These are phyloP conservation scores for Cucumis cinereus DNA, from an alignment of 306 rosid species.

Conservation along the genomic window DNA sequence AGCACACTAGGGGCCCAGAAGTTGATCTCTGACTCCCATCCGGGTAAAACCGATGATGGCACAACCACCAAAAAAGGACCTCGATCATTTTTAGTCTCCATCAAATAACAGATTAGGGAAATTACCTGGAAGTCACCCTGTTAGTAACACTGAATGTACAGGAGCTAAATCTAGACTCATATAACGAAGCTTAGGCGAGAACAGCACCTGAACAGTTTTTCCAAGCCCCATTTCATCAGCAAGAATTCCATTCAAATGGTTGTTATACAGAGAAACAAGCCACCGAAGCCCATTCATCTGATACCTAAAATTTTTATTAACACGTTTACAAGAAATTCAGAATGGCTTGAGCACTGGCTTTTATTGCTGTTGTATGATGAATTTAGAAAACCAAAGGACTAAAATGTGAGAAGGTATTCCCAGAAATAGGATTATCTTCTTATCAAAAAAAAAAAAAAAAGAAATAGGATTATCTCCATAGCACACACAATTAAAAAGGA, in stretches of 20 bases:
- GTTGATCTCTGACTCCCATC: slow-evolving; percentile 94
- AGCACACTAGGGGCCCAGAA: slow-evolving; percentile 83
- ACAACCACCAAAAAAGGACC: slow-evolving; percentile 99
- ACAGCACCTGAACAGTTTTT: slow-evolving; percentile 88
- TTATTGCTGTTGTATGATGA: neutral
- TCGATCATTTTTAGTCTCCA: slow-evolving; percentile 94
- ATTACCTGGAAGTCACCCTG: slow-evolving; percentile 43
- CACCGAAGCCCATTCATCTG: slow-evolving; percentile 99
- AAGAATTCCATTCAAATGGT: slow-evolving; percentile 96
- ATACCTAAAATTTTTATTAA: slow-evolving; percentile 40
- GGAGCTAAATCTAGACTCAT: neutral
- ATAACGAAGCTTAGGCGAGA: slow-evolving; percentile 3
- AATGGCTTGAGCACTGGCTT: neutral
- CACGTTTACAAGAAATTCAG: slow-evolving; percentile 1
- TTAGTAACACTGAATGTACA: neutral
- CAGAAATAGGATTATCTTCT: neutral
- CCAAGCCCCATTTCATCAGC: slow-evolving; percentile 99
- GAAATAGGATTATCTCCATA: neutral
- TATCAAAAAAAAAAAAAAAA: too few relatives aligned
- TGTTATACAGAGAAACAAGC: slow-evolving; percentile 91
- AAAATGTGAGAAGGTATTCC: neutral
- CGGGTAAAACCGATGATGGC: slow-evolving; percentile 96
- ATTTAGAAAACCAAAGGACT: neutral
- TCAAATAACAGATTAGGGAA: slow-evolving; percentile 89
- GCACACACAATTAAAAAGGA: neutral